These are phyloP conservation scores for Elaeagnus macrophylla DNA, from an alignment of 306 rosid genomes.

Conservation along the genomic window DNA sequence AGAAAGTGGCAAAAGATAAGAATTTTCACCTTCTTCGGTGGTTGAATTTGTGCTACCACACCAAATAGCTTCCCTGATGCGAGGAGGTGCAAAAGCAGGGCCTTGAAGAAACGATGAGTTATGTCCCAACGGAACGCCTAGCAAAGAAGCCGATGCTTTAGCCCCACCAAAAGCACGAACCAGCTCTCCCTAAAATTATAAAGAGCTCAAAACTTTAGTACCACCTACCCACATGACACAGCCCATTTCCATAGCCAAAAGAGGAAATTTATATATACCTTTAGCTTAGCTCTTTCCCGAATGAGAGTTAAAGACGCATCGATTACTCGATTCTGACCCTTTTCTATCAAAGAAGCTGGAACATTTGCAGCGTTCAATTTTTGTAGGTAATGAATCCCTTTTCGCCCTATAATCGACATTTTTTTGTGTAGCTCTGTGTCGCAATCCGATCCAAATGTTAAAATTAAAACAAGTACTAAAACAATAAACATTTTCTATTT, in stretches of 20 bases:
- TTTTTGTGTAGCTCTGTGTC: background rate
- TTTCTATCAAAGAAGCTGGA: constrained; percentile 45
- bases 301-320: constrained; percentile 96
- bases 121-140: constrained; percentile 94
- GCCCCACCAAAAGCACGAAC: constrained; percentile 92
- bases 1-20: background rate
- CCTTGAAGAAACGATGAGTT: constrained; percentile 98
- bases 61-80: constrained; percentile 96
- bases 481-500: background rate
- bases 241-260: background rate
- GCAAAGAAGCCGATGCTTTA: constrained; percentile 66
- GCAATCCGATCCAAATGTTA: background rate
- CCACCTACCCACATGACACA: background rate
- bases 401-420: constrained; percentile 42
- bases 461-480: background rate
- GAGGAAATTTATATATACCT: constrained; percentile 29
- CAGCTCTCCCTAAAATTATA: constrained; percentile 54
- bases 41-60: constrained; percentile 91
- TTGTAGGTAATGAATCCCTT: constrained; percentile 55
- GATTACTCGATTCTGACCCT: constrained; percentile 74
- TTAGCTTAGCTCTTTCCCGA: constrained; percentile 89
- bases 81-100: constrained; percentile 97
- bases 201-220: background rate
- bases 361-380: constrained; percentile 50
- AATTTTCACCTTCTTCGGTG: constrained; percentile 72